phyloP scores from a whole-genome alignment of 192 early-diverging fungal genomes.

The Glomus cerebriforme region DNA sequence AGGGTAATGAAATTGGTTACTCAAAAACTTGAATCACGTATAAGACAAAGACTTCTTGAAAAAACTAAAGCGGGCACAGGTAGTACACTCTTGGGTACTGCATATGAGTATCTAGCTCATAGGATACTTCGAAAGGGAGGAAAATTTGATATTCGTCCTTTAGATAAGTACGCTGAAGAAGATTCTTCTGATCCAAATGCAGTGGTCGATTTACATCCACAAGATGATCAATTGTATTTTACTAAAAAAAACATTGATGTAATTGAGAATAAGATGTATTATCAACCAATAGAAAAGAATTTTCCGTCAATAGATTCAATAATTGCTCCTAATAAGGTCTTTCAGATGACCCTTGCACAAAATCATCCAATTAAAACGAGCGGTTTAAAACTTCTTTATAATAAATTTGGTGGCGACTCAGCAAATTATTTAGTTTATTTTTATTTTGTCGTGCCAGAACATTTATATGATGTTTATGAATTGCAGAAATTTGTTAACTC shows the following conservation, averaged over 20 bases:
- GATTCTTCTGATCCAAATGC: background rate
- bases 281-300: background rate
- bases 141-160: constrained; percentile 15
- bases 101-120: constrained; percentile 1
- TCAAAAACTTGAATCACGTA: background rate
- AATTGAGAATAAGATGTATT: background rate
- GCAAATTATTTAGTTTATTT: background rate
- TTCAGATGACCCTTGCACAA: constrained; percentile 16
- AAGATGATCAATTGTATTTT: background rate
- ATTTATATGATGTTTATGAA: background rate
- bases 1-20: background rate
- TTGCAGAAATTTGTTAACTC: background rate
- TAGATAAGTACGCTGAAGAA: background rate
- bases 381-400: constrained; percentile 1
- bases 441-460: constrained; percentile 15
- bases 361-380: background rate
- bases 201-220: background rate
- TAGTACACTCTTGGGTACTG: background rate
- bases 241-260: background rate
- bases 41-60: constrained; percentile 10
- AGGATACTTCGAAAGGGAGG: background rate
- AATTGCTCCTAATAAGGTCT: constrained; percentile 7
- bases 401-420: background rate
- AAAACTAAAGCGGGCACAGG: constrained; percentile 1
- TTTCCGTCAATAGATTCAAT: constrained; percentile 6